Percentiles rank a stretch among this genome's conserved stretches.
Conservation (phyloP, 148 eudicot genomes). For the Drosera capensis region DNA sequence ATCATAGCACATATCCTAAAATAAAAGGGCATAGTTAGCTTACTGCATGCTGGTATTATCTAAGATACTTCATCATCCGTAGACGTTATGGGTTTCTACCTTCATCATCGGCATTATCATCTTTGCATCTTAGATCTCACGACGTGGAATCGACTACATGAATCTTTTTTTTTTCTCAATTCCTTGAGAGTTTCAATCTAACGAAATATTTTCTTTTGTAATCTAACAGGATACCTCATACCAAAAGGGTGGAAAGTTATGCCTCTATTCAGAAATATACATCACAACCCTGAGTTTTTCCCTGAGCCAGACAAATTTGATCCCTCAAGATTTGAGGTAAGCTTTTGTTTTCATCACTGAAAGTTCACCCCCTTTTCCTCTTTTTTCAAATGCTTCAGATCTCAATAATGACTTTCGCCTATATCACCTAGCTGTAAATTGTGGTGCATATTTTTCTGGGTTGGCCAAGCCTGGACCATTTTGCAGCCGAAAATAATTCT, state of each 20-base stretch:
- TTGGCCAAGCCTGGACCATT: not conserved
- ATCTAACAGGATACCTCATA: slow-evolving; percentile 56
- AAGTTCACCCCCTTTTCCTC: not conserved
- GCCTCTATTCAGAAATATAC: slow-evolving; percentile 79
- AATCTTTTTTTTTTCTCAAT: too few species aligned
- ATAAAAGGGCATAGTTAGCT: too few species aligned
- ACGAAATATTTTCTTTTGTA: not conserved
- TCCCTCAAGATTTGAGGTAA: slow-evolving; percentile 88
- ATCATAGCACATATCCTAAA: too few species aligned
- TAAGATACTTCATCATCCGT: too few species aligned
- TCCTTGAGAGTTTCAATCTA: not conserved
- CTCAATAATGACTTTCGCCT: too few species aligned
- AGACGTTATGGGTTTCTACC: too few species aligned
- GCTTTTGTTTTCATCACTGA: not conserved
- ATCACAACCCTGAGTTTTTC: slow-evolving; percentile 50
- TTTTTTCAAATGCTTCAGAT: too few species aligned
- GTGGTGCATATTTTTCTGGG: not conserved
- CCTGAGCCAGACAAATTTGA: slow-evolving; percentile 73
- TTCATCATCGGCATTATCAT: too few species aligned
- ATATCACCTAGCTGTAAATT: not conserved
- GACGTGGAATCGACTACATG: too few species aligned
- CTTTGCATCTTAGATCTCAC: too few species aligned
- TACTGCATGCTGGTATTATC: too few species aligned
- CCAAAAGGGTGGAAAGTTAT: slow-evolving; percentile 94
- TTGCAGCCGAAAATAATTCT: not conserved